A percentile compares a stretch with the other conserved stretches of the same genome.
These are phyloP conservation scores for Ogataea methanolica DNA, from an alignment of 805 yeast genomes.

Conservation along the genomic window DNA sequence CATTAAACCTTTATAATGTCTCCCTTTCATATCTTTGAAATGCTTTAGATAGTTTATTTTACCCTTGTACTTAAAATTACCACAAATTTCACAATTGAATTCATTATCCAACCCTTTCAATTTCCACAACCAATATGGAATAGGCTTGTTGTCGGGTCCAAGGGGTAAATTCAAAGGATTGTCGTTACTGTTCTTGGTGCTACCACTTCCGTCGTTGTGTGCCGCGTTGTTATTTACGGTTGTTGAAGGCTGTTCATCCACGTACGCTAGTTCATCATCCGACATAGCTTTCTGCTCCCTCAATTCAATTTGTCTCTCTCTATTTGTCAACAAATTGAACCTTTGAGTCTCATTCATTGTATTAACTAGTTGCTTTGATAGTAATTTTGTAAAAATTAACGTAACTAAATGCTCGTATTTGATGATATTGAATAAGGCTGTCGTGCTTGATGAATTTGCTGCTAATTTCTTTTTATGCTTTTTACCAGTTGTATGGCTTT, in stretches of 20 bases:
- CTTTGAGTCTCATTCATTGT: constrained; percentile 66
- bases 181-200: constrained; percentile 31
- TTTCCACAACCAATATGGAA: constrained; percentile 91
- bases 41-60: constrained; percentile 68
- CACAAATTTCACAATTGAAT: constrained; percentile 83
- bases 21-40: constrained; percentile 47
- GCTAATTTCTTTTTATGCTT: constrained; percentile 56
- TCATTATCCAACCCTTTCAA: constrained; percentile 76
- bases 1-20: constrained; percentile 69
- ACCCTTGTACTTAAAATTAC: constrained; percentile 68
- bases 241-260: constrained; percentile 20
- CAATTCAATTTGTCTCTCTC: constrained; percentile 59
- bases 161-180: constrained; percentile 63
- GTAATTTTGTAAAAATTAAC: constrained; percentile 29
- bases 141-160: constrained; percentile 88
- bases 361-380: constrained; percentile 37
- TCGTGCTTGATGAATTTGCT: constrained; percentile 2
- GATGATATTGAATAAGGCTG: constrained; percentile 1
- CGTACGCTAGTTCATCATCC: constrained; percentile 27
- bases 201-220: constrained; percentile 23
- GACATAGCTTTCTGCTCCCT: constrained; percentile 32
- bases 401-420: constrained; percentile 34
- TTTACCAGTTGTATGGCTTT: constrained; percentile 68
- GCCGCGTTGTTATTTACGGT: constrained; percentile 18
- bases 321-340: constrained; percentile 58